These are phyloP conservation scores for Letharia columbiana DNA, from an alignment of 495 filamentous ascomycete genomes.

Conservation along the genomic window DNA sequence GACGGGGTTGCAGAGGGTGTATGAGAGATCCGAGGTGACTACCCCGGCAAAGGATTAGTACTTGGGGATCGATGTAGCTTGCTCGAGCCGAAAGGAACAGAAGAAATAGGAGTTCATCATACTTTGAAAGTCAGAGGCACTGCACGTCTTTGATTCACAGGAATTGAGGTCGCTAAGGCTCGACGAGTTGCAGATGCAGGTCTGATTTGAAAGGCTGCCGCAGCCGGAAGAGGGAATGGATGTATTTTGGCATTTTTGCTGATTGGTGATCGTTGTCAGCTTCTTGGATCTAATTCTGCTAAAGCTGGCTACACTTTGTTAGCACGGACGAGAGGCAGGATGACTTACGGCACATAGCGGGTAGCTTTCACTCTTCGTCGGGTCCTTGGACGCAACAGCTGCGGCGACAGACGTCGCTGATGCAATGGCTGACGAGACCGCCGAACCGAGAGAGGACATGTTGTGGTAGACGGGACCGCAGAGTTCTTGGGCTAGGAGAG, in stretches of 20 bases:
- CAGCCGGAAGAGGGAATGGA: not conserved
- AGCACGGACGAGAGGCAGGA: not conserved
- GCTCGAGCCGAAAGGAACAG: not conserved
- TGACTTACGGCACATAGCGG: not conserved
- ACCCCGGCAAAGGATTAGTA: not conserved
- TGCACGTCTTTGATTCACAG: not conserved
- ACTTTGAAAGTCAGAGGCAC: not conserved
- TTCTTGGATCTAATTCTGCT: not conserved
- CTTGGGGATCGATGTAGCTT: not conserved
- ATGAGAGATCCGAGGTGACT: not conserved
- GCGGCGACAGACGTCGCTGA: not conserved
- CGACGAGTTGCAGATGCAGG: not conserved
- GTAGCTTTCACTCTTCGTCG: not conserved
- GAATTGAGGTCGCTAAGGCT: not conserved
- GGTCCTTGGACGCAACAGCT: not conserved
- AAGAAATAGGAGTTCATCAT: not conserved
- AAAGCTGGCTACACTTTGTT: not conserved
- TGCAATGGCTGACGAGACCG: not conserved
- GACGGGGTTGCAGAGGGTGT: not conserved
- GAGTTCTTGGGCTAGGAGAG: constrained; percentile 2
- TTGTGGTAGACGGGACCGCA: constrained; percentile 9
- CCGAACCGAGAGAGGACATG: not conserved
- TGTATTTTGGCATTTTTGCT: not conserved
- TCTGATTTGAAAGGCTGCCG: not conserved
- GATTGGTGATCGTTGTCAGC: not conserved